Evolutionary conservation across 441 rosid genomes (phyloP), one percentile per base, ranked within the genome.

Genomic region (Gossypium schwendimanii): DNA sequence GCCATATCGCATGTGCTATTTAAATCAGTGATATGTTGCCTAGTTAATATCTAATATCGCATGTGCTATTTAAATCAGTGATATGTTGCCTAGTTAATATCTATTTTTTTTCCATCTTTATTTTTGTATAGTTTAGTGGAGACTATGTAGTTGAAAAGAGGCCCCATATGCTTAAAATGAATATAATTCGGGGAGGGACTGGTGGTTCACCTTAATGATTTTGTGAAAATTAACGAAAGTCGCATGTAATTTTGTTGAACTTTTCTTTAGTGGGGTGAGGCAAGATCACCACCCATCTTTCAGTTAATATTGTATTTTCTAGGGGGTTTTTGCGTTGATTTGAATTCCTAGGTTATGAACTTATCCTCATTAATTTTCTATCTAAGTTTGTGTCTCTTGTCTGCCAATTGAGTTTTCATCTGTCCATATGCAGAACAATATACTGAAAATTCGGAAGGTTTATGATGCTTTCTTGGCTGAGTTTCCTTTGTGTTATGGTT

Each of bases 401-500:
- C 17, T 10, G 1, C 24, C 21, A 26, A 21, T 55, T 60, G 26
- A 54, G 26, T 61, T 58, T 54, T 70, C 64, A 36, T 55, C 28
- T 4, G 24, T 76, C 54, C 55, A 1, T 72, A 20, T 87, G 80
- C 89, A 94, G 99, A 97, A 90, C 73, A 88, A 86, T 54, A 87
- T 92, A 73, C 39, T 85, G 76, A 95, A 92, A 82, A 95, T 95
- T 54, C 85, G 87, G 69, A 88, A 85, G 79, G 96, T 92, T 3
- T 95, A 95, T 80, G 97, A 94, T 85, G 84, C 91, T 33, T 94
- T 94, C 82, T 82, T 94, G 69, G 91, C 91, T 57, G 98, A 94
- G 79, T 94, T 92, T 65, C 98, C 98, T 36, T 63, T 94, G 74
- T 94, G 98, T 76, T 94, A 94, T 87, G 98, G 98, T 72, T 94